Evolutionary conservation across 139 green algal species (phyloP), one percentile per base, ranked within the genome.

Genomic region (Micromonas pusilla): DNA sequence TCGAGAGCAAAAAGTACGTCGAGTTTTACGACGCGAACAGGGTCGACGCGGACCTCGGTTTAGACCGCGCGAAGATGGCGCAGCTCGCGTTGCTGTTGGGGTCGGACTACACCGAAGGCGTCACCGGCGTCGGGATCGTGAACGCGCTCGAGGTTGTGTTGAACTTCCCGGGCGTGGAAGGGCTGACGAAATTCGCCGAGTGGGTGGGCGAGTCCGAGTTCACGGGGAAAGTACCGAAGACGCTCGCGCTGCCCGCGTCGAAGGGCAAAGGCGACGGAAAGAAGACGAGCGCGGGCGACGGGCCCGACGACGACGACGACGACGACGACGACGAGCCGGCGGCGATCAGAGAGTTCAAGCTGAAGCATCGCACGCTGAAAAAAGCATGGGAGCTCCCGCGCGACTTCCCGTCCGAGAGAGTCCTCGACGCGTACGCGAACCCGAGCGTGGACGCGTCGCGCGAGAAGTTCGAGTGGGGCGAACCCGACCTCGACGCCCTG

Each of bases 91-190:
- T 97, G 87, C 87, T 99, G 80, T 85, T 99, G 68, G 95, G 95
- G 1, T 90, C 78, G 2, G 95, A 99, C 81, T 99, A 99, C 88
- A 96, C 91, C 34, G 83, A 91, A 31, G 91, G 91, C n/a, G 64
- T 88, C 3, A 76, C 76, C 34, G 91, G 91, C 67, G 85, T 96
- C 19, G 91, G 95, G n/a, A 89, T 98, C 33, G 95, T 99, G 30
- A 99, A 99, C 79, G 95, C 95, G 20, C 79, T 97, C 9, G 93
- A 98, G 87, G 85, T 96, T 45, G 84, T 97, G 34, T 83, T 85
- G 2, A 88, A 90, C 3, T 98, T 96, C 72, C 78, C 77, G 0
- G 89, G 86, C 1, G 28, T 66, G 13, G 78, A 76, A 31, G 82
- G 82, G 16, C 38, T 86, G 19, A 37, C 33, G 19, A 72, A 82